A percentile compares a stretch with the other conserved stretches of the same genome.
Evolutionary conservation across 441 rosid genomes (phyloP).

Genomic region (Corymbia citriodora): DNA sequence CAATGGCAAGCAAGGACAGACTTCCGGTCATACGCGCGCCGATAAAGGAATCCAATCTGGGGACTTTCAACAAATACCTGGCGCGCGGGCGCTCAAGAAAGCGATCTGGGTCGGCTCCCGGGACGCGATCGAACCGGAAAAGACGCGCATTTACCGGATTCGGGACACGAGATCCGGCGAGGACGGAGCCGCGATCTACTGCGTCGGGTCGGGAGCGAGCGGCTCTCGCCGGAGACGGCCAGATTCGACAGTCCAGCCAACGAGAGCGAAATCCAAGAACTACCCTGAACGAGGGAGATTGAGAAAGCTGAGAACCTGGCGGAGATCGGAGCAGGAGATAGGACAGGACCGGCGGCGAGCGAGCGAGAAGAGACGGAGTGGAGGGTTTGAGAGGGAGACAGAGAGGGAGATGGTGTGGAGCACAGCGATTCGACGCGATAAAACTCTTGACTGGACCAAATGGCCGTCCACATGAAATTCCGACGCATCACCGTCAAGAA

Average conservation of each 20-base stretch:
- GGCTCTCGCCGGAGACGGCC: not conserved
- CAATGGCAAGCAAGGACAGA: too few species aligned
- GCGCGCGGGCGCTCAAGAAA: not conserved
- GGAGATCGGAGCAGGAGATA: not conserved
- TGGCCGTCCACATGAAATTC: not conserved
- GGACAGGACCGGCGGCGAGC: not conserved
- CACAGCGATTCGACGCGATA: not conserved
- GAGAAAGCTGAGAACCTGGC: not conserved
- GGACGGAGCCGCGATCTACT: not conserved
- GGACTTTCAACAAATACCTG: not conserved
- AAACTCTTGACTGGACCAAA: not conserved
- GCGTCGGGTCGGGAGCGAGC: not conserved
- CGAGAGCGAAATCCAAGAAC: not conserved
- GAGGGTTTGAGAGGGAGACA: not conserved
- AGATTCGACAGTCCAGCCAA: not conserved
- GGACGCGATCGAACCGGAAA: not conserved
- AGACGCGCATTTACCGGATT: not conserved
- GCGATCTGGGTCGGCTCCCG: not conserved
- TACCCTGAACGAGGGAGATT: not conserved
- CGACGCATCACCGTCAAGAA: not conserved
- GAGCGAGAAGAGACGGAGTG: not conserved
- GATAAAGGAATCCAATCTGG: not conserved
- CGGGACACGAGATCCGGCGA: not conserved
- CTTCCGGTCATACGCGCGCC: too few species aligned
- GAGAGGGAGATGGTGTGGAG: not conserved